Evolutionary conservation across 305 asterid genomes (phyloP).

Genomic region (Vinca major): DNA sequence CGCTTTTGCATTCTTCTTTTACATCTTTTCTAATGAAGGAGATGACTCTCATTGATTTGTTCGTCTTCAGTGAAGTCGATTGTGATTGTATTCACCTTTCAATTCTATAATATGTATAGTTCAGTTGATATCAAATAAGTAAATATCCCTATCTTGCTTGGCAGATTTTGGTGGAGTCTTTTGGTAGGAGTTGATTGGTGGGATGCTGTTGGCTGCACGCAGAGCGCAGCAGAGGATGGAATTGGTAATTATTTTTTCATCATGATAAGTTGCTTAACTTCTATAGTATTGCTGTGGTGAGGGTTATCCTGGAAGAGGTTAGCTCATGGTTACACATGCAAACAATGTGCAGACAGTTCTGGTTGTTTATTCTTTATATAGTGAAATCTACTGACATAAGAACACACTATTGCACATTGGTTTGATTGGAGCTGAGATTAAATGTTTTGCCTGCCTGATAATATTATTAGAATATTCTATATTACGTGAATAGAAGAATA

Average conservation of each 20-base stretch:
- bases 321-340: background rate
- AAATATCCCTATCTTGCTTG: constrained; percentile 8
- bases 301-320: background rate
- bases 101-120: background rate
- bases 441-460: background rate
- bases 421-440: background rate
- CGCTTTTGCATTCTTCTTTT: background rate
- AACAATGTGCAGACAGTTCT: background rate
- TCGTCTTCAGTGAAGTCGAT: background rate
- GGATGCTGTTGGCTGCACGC: constrained; percentile 99
- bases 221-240: constrained; percentile 98
- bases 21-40: background rate
- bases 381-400: background rate
- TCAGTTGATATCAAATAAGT: background rate
- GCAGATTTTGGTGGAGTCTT: constrained; percentile 99
- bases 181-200: constrained; percentile 99
- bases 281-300: background rate
- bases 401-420: background rate
- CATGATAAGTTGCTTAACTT: background rate
- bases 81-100: background rate
- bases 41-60: background rate
- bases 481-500: background rate
- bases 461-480: background rate
- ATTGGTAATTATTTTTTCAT: constrained; percentile 50
- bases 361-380: background rate